Base-by-base conservation (phyloP, 2,329 filamentous ascomycete genomes). In the Bipolaris zeicola region DNA sequence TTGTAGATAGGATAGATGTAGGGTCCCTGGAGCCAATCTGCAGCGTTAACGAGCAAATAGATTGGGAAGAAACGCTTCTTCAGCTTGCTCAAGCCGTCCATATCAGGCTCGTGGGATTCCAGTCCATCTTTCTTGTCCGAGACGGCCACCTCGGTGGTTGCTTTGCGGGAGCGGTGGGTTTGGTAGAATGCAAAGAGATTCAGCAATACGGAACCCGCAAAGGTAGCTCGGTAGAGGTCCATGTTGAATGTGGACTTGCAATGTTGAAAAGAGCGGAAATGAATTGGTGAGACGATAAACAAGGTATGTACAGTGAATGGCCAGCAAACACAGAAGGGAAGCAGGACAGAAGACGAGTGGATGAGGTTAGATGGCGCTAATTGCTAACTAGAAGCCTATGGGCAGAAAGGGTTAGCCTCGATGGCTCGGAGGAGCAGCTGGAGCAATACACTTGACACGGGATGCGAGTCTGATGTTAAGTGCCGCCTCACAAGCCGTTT, bases 1-100 rank as follows among this genome's bases (percentile, higher is more conserved):
- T 80, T 82, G 73, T 83, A 84, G 8, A 83, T 78, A 3, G 80
- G 80, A 62, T 83, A 83, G 38, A 82, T 79, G 50, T 82, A 80
- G 5, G 81, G 80, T 1, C 80, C 78, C 67, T 82, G 79, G 3
- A 81, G 66, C 79, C 80, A 82, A 60, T 81, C 79, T 16, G 79
- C 78, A 31, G 76, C 77, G 60, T 78, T 76, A 8, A 77, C 79
- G 7, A 81, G 67, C 8, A 74, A 65, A 49, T 80, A 81, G 6
- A 79, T 78, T n/a, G 74, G 69, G 52, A 81, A 78, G 69, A 79
- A 81, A 14, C 69, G 63, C 53, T 64, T 66, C 65, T 80, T 80
- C 57, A 80, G 73, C 42, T 73, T 73, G 31, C 60, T 62, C 24
- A 76, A 63, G 36, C 71, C 68, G 38, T 72, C 64, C 38, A 58